Evolutionary conservation across 257 asterid genomes (phyloP).

Genomic region (Cinchona pubescens): DNA sequence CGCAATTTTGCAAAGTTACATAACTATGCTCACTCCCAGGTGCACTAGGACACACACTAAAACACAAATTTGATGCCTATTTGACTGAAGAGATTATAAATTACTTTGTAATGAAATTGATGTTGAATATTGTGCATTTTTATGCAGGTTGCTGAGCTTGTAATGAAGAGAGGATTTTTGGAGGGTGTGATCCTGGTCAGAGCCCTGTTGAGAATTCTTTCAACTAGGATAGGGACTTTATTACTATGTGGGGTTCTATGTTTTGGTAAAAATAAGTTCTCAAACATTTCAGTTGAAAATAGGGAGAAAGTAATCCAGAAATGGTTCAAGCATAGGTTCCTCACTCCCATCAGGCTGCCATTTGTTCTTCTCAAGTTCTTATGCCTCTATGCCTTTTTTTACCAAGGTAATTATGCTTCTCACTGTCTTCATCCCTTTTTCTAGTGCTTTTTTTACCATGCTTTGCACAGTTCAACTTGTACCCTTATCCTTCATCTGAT

Average conservation of each 20-base stretch:
- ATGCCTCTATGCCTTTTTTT: constrained; percentile 58
- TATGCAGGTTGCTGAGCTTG: constrained; percentile 60
- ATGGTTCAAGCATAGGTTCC: constrained; percentile 47
- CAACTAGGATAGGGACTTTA: constrained; percentile 66
- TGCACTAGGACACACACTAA: background rate
- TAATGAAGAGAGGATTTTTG: constrained; percentile 38
- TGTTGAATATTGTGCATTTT: background rate
- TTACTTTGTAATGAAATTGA: background rate
- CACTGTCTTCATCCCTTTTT: background rate
- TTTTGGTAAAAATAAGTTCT: constrained; percentile 42
- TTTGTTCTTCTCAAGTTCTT: constrained; percentile 69
- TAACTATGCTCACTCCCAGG: too few relatives aligned
- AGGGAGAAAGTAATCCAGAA: constrained; percentile 61
- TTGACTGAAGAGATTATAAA: too few relatives aligned
- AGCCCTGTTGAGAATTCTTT: constrained; percentile 40
- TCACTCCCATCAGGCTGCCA: constrained; percentile 72
- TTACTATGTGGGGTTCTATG: constrained; percentile 54
- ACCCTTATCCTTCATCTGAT: too few relatives aligned
- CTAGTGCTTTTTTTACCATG: background rate
- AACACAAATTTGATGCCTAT: background rate
- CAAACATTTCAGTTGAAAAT: constrained; percentile 47
- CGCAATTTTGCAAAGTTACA: background rate
- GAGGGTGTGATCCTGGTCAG: constrained; percentile 51
- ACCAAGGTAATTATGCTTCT: constrained; percentile 42
- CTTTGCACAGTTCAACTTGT: background rate